phyloP scores from a whole-genome alignment of 495 filamentous ascomycete genomes.

The Lophium mytilinum region DNA sequence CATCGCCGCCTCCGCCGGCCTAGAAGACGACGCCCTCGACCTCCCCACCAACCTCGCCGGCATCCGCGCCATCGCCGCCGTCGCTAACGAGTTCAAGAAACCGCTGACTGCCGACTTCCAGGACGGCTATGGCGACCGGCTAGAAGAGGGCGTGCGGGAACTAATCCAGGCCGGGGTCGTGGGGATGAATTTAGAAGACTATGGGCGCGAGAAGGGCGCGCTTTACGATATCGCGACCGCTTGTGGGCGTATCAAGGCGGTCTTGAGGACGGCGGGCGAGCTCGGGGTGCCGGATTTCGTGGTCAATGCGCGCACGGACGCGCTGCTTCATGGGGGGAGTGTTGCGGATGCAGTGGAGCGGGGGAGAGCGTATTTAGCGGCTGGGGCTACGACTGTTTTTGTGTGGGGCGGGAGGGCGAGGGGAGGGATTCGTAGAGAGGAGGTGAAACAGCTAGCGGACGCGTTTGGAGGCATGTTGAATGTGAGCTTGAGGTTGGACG shows the following conservation, averaged over 20 bases:
- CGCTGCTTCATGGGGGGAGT: slow-evolving; percentile 6
- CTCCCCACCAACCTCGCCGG: slow-evolving; percentile 32
- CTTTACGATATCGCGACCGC: slow-evolving; percentile 4
- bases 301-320: slow-evolving; percentile 21
- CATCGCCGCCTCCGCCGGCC: slow-evolving; percentile 29
- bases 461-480: slow-evolving; percentile 23
- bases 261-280: slow-evolving; percentile 4
- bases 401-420: slow-evolving; percentile 17
- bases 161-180: slow-evolving; percentile 9
- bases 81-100: slow-evolving; percentile 4
- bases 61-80: slow-evolving; percentile 6
- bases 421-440: slow-evolving; percentile 12
- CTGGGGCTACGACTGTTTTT: slow-evolving; percentile 21
- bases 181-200: slow-evolving; percentile 23
- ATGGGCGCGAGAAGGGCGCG: slow-evolving; percentile 8
- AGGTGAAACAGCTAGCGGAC: slow-evolving; percentile 10
- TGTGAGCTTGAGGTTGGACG: slow-evolving; percentile 10
- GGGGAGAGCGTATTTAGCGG: slow-evolving; percentile 21
- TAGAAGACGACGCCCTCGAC: slow-evolving; percentile 39
- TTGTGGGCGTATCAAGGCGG: slow-evolving; percentile 7
- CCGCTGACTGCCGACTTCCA: slow-evolving; percentile 21
- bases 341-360: slow-evolving; percentile 18
- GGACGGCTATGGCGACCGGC: slow-evolving; percentile 18
- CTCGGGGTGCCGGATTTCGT: slow-evolving; percentile 22
- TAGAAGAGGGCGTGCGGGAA: slow-evolving; percentile 12